Evolutionary conservation across 352 stramenopile species (phyloP).

Genomic region (Phytophthora parvispora): DNA sequence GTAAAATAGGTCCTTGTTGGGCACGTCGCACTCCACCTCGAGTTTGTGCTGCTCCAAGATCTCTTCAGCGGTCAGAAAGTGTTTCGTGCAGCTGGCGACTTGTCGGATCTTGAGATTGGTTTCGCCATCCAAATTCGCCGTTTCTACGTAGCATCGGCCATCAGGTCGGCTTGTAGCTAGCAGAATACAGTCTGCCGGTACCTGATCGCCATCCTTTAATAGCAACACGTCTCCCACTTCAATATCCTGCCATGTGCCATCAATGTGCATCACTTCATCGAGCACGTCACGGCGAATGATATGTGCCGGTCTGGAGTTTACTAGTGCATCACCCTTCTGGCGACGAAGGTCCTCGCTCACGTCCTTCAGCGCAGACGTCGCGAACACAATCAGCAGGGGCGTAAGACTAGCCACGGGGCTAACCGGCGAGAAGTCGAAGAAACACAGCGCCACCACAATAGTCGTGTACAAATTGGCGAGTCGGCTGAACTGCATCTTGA

Average conservation of each 20-base stretch:
- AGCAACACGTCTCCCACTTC: constrained; percentile 87
- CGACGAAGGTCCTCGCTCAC: constrained; percentile 85
- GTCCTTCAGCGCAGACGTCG: constrained; percentile 90
- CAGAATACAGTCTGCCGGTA: constrained; percentile 86
- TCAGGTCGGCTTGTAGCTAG: constrained; percentile 80
- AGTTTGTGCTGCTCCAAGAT: constrained; percentile 78
- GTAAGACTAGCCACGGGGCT: constrained; percentile 87
- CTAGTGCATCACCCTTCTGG: constrained; percentile 78
- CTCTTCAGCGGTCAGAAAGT: constrained; percentile 77
- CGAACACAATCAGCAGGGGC: constrained; percentile 90
- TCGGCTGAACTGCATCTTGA: constrained; percentile 93
- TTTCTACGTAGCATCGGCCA: constrained; percentile 89
- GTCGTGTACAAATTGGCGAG: constrained; percentile 92
- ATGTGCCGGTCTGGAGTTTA: constrained; percentile 84
- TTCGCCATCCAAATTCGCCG: constrained; percentile 89
- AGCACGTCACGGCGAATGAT: constrained; percentile 74
- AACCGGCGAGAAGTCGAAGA: constrained; percentile 90
- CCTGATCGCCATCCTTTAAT: constrained; percentile 84
- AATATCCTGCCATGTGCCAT: constrained; percentile 88
- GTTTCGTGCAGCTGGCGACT: constrained; percentile 80
- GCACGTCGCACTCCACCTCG: constrained; percentile 81
- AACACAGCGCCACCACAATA: constrained; percentile 91
- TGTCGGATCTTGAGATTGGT: constrained; percentile 92
- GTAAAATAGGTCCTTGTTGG: constrained; percentile 91
- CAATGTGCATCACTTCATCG: constrained; percentile 70